A percentile compares a stretch with the other conserved stretches of the same genome.
phyloP scores from a whole-genome alignment of 345 rosid species.

The Gossypium longicalyx region DNA sequence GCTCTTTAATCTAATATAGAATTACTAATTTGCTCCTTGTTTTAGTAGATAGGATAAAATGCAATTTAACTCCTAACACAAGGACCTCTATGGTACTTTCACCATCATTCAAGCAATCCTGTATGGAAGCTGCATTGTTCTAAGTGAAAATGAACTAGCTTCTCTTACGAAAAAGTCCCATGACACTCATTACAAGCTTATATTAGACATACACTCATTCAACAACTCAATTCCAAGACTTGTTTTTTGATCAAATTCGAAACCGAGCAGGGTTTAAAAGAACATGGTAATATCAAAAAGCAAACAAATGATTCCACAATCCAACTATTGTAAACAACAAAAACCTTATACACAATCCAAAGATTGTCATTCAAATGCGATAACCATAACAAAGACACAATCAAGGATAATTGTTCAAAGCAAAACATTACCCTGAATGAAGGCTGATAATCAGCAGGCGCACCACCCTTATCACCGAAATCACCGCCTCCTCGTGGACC shows the following conservation, averaged over 20 bases:
- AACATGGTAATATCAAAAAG: no score
- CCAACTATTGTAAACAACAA: not conserved
- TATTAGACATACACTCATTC: not conserved
- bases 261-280: not conserved
- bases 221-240: not conserved
- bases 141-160: not conserved
- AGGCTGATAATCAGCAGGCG: slow-evolving; percentile 89
- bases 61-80: no score
- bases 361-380: not conserved
- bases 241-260: not conserved
- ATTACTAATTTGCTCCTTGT: no score
- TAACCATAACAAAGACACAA: not conserved
- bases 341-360: not conserved
- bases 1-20: no score
- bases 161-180: not conserved
- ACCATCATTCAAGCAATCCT: not conserved
- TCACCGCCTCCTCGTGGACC: slow-evolving; percentile 82
- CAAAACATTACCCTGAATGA: slow-evolving; percentile 64
- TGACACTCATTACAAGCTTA: not conserved
- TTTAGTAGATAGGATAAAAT: no score
- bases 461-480: slow-evolving; percentile 80
- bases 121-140: not conserved
- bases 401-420: not conserved
- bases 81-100: no score
- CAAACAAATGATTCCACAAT: not conserved